Base-by-base conservation (phyloP, 495 filamentous ascomycete species). In the Podospora pseudoanserina region DNA sequence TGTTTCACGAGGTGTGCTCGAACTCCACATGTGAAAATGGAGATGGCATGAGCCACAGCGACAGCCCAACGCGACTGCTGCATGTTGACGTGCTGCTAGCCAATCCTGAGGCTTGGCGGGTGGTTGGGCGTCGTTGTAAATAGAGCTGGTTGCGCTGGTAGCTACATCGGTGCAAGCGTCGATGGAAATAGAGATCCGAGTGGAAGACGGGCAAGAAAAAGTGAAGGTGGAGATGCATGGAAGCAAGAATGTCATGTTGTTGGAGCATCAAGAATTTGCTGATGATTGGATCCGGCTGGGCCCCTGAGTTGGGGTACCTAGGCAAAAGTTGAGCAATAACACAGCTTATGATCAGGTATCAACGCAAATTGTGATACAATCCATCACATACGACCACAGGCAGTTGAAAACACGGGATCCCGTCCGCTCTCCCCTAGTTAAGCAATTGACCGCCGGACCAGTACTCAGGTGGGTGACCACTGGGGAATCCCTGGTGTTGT, bases 371-470 rank as follows among this genome's bases (percentile, higher is more conserved):
- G 20, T 20, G 20, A 20, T 1, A 1, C 20, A 20, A 20, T 20
- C 1, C 20, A 7, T 5, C 6, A 68, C 67, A 68, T 68, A 68
- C 67, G 67, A 56, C 67, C 67, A 68, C 60, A 68, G 67, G 58
- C 59, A 65, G 60, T 72, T 68, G 81, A 82, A 68, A 76, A 78
- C 70, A 76, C 79, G 79, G 79, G 75, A 79, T 79, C 79, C 81
- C 80, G 80, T 83, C 79, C 79, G 81, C 78, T 82, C 80, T 79
- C 76, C 79, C 79, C 74, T 80, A 78, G 77, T 76, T 73, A 78
- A 79, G 72, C 76, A 64, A 64, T 60, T 65, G 59, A 68, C 63
- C 67, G 67, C 67, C 53, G 39, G 67, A 68, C 67, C 59, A 68
- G 67, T 68, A 68, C 56, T 59, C 56, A 59, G 56, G 56, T 59